These are phyloP conservation scores for Penicillium daleae DNA, from an alignment of 495 filamentous ascomycete species.

Conservation along the genomic window DNA sequence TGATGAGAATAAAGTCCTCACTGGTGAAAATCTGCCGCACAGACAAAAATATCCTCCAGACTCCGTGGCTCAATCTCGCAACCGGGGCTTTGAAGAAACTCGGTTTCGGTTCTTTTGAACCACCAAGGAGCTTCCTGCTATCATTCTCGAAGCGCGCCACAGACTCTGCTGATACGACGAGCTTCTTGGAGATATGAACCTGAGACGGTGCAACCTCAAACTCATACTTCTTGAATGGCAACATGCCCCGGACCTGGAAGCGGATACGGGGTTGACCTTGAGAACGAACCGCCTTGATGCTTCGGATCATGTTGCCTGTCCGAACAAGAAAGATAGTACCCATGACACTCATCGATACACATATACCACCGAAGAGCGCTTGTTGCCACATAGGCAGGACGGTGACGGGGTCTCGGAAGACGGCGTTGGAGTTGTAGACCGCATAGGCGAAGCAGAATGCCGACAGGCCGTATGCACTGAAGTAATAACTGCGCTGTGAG, in stretches of 20 bases:
- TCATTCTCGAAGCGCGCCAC: constrained; percentile 28
- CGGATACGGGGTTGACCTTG: constrained; percentile 37
- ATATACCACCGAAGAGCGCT: constrained; percentile 42
- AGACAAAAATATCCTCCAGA: constrained; percentile 44
- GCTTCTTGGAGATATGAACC: constrained; percentile 35
- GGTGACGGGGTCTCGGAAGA: constrained; percentile 40
- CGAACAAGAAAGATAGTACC: constrained; percentile 45
- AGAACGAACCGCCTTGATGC: constrained; percentile 40
- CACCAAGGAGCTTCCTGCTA: constrained; percentile 20
- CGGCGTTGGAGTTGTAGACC: constrained; percentile 55
- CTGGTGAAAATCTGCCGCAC: constrained; percentile 49
- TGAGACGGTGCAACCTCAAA: constrained; percentile 45
- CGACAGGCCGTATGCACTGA: constrained; percentile 58
- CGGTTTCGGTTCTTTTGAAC: constrained; percentile 17
- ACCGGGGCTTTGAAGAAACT: constrained; percentile 46
- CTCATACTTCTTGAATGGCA: constrained; percentile 46
- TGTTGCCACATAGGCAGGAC: constrained; percentile 46
- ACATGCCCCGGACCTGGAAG: constrained; percentile 43
- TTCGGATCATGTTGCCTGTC: constrained; percentile 39
- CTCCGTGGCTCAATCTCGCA: constrained; percentile 35
- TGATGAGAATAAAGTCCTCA: constrained; percentile 51
- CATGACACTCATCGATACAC: constrained; percentile 49
- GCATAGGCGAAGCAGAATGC: constrained; percentile 62
- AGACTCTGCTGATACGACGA: constrained; percentile 25
- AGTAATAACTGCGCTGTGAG: constrained; percentile 61